Base-by-base conservation (phyloP, 306 rosid species). In the Cicer cuneatum region DNA sequence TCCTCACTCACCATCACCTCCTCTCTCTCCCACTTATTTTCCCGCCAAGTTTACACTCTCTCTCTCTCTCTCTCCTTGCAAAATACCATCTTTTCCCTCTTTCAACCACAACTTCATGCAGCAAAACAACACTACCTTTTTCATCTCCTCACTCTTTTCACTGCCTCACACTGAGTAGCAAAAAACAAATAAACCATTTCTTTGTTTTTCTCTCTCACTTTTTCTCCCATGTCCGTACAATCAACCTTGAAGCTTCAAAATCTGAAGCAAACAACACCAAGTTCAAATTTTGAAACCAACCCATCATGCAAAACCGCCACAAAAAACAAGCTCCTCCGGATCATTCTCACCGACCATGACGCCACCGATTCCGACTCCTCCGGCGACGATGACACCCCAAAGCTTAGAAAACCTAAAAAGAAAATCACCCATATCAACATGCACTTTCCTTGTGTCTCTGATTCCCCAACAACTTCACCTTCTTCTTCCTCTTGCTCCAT, bases 361-460 rank as follows among this genome's bases (percentile, higher is more conserved):
- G 93, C 96, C 42, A 92, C 97, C 1, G 96, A 92, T 39, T 85
- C 96, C 0, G 96, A 92, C 12, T 86, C 96, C 7, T 90, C 96
- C 74, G 74, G 86, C 54, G 90, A 89, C 42, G 96, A 92, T 1
- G 90, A 86, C 3, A 83, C 60, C 10, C 59, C 78, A 10, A 51
- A 69, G 6, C 0, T 21, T 6, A 63, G 2, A 6, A 81, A 65
- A 70, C 71, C 73, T 29, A 89, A 76, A 49, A 83, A 81, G 47
- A 81, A 85, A 52, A 78, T 88, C 38, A 85, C 83, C 1, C 82
- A 80, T 74, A 61, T 86, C 85, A 81, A 8, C 53, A 53, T 85
- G 43, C 71, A 78, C 8, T 71, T 42, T 6, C 73, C 68, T 11
- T 19, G 49, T 0, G 3, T 66, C 0, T 16, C 81, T 1, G 15